A percentile compares a stretch with the other conserved stretches of the same genome.
phyloP scores from a whole-genome alignment of 176 grass and related monocot species.

The Zizania latifolia region DNA sequence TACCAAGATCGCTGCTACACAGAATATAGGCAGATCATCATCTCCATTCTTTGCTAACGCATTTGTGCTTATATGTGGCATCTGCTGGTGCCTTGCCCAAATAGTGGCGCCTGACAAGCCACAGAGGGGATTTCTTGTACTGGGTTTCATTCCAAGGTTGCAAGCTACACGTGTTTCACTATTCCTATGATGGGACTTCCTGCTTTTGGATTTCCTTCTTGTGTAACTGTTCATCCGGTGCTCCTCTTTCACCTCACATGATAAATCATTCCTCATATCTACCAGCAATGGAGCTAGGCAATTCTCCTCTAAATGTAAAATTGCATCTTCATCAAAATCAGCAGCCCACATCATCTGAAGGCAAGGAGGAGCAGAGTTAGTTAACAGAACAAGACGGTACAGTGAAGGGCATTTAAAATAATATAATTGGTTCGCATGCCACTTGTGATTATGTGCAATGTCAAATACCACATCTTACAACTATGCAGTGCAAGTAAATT shows the following conservation, averaged over 20 bases:
- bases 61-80: slow-evolving; percentile 29
- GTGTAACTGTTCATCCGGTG: slow-evolving; percentile 29
- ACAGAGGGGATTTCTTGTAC: slow-evolving; percentile 63
- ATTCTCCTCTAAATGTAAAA: slow-evolving; percentile 55
- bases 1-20: slow-evolving; percentile 90
- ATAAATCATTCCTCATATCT: slow-evolving; percentile 38
- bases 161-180: slow-evolving; percentile 41
- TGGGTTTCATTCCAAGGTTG: slow-evolving; percentile 43
- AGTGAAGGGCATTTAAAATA: slow-evolving; percentile 7
- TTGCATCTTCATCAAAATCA: slow-evolving; percentile 88
- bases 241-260: slow-evolving; percentile 51
- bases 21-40: slow-evolving; percentile 81
- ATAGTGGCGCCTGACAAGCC: slow-evolving; percentile 74
- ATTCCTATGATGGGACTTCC: slow-evolving; percentile 44
- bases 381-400: slow-evolving; percentile 1
- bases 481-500: slow-evolving; percentile 11
- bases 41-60: slow-evolving; percentile 39
- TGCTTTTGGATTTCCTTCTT: slow-evolving; percentile 63
- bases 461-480: neutral
- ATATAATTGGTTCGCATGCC: neutral
- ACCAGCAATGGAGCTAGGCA: slow-evolving; percentile 69
- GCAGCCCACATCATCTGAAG: slow-evolving; percentile 99
- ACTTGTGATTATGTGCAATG: neutral
- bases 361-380: slow-evolving; percentile 22
- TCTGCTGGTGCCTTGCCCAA: slow-evolving; percentile 66